These are phyloP conservation scores for Aspergillus sp. DNA, from an alignment of 2,329 filamentous ascomycete species.

Conservation along the genomic window DNA sequence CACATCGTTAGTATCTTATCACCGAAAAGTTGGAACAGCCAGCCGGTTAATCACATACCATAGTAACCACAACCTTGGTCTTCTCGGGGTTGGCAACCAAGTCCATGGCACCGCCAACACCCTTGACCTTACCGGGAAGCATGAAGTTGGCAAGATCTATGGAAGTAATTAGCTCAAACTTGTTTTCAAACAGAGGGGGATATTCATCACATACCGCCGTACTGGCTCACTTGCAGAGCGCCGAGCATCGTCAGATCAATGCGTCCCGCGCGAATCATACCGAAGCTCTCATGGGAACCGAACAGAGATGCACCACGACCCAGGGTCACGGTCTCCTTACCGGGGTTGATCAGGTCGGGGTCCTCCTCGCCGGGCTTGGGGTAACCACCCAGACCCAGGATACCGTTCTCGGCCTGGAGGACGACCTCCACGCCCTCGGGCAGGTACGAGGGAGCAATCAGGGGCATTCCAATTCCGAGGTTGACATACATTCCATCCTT, in stretches of 20 bases:
- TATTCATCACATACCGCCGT: slow-evolving; percentile 47
- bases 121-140: slow-evolving; percentile 83
- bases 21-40: background rate
- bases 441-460: slow-evolving; percentile 74
- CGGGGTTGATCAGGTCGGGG: slow-evolving; percentile 79
- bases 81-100: slow-evolving; percentile 70
- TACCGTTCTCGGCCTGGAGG: slow-evolving; percentile 84
- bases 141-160: slow-evolving; percentile 82
- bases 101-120: slow-evolving; percentile 79
- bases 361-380: slow-evolving; percentile 69
- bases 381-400: slow-evolving; percentile 79
- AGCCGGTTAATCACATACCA: slow-evolving; percentile 29
- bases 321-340: slow-evolving; percentile 83
- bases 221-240: slow-evolving; percentile 75
- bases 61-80: slow-evolving; percentile 71
- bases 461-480: slow-evolving; percentile 84
- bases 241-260: slow-evolving; percentile 83
- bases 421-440: slow-evolving; percentile 69
- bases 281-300: slow-evolving; percentile 78
- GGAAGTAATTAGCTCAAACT: slow-evolving; percentile 7
- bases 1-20: background rate
- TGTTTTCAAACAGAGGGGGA: background rate
- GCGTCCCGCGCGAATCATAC: slow-evolving; percentile 83
- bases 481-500: slow-evolving; percentile 87
- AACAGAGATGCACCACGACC: slow-evolving; percentile 73